Evolutionary conservation across 352 stramenopile species (phyloP).

Genomic region (Phytophthora pluvialis): DNA sequence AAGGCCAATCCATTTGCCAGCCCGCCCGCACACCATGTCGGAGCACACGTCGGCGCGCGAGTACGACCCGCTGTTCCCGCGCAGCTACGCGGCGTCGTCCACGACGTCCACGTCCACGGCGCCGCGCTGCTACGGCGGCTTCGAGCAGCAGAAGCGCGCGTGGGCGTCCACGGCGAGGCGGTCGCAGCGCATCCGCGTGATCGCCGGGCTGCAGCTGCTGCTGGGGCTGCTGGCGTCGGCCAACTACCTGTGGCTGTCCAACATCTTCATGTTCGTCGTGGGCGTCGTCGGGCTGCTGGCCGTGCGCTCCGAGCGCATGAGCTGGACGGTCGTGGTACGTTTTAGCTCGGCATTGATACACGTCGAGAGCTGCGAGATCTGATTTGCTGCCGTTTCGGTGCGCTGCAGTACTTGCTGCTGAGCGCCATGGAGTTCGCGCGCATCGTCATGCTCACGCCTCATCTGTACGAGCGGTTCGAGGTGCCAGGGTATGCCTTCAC

Average conservation of each 20-base stretch:
- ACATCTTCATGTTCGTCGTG: conserved; percentile 77
- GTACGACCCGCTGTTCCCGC: conserved; percentile 46
- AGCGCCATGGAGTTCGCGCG: conserved; percentile 76
- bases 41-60: conserved; percentile 32
- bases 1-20: too few species aligned
- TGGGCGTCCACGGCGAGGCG: conserved; percentile 69
- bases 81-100: conserved; percentile 42
- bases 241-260: conserved; percentile 82
- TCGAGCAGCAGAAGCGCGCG: conserved; percentile 81
- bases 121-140: conserved; percentile 65
- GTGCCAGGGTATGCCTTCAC: conserved; percentile 65
- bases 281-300: conserved; percentile 70
- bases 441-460: conserved; percentile 69
- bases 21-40: conserved; percentile 13
- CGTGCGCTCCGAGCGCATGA: conserved; percentile 79
- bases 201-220: conserved; percentile 65
- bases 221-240: conserved; percentile 61
- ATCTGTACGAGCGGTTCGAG: conserved; percentile 67
- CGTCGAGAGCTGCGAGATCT: conserved; percentile 15
- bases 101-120: conserved; percentile 45
- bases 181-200: conserved; percentile 70
- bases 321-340: conserved; percentile 79
- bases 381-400: conserved; percentile 22
- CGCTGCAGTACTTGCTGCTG: conserved; percentile 65
- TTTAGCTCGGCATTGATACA: not conserved